A percentile compares a stretch with the other conserved stretches of the same genome.
Evolutionary conservation across 768 basidiomycete genomes (phyloP).

Genomic region (Guyanaporus albipodus): DNA sequence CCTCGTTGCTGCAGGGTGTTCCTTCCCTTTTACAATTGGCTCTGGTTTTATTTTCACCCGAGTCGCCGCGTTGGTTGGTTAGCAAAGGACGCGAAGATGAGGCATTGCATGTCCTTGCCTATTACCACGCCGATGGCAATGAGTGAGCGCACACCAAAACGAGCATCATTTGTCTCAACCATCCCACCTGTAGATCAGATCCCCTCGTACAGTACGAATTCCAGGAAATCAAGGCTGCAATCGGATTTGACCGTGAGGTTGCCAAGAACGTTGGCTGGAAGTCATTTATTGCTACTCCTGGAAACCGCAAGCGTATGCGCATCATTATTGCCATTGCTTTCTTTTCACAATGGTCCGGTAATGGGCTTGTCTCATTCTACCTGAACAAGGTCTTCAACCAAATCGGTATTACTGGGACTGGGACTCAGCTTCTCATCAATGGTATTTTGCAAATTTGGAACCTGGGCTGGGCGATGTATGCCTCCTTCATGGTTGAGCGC

Average conservation of each 20-base stretch:
- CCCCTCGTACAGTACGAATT: slow-evolving; percentile 71
- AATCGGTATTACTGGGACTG: slow-evolving; percentile 60
- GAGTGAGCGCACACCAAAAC: slow-evolving; percentile 32
- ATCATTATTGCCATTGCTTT: slow-evolving; percentile 76
- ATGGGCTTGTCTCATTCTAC: slow-evolving; percentile 83
- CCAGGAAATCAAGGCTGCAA: slow-evolving; percentile 75
- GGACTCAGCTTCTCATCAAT: slow-evolving; percentile 76
- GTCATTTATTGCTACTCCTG: slow-evolving; percentile 58
- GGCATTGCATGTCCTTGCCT: slow-evolving; percentile 67
- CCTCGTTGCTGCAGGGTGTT: slow-evolving; percentile 66
- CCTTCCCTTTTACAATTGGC: slow-evolving; percentile 65
- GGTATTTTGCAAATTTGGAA: slow-evolving; percentile 86
- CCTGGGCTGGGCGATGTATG: slow-evolving; percentile 54
- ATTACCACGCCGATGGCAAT: slow-evolving; percentile 81
- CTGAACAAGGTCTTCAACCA: slow-evolving; percentile 66
- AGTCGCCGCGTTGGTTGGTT: slow-evolving; percentile 82
- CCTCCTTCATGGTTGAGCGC: slow-evolving; percentile 59
- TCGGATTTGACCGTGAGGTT: slow-evolving; percentile 62
- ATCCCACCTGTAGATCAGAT: slow-evolving; percentile 40
- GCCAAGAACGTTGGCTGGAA: slow-evolving; percentile 63
- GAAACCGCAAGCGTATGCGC: slow-evolving; percentile 72
- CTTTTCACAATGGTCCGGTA: slow-evolving; percentile 86
- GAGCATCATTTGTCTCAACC: not conserved
- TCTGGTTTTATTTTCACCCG: slow-evolving; percentile 69
- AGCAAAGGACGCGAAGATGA: slow-evolving; percentile 68